phyloP scores from a whole-genome alignment of 345 rosid species.

The Euphorbia pulcherrima region DNA sequence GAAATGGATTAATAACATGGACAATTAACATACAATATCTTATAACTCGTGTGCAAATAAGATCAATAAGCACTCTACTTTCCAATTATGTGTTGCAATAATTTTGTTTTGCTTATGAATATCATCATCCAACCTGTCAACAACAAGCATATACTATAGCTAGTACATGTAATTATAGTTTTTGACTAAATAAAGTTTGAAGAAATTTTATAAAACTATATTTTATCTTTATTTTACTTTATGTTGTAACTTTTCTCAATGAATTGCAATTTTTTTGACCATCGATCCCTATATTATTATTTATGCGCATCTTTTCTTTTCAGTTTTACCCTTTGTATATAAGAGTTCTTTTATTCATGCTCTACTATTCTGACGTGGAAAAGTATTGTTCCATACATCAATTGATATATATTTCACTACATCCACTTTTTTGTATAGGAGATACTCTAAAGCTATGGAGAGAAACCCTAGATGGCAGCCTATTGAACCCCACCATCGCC shows the following conservation, averaged over 20 bases:
- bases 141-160: slow-evolving; percentile 15
- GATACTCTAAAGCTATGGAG: no score
- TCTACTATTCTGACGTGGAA: not conserved
- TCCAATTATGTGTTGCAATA: slow-evolving; percentile 14
- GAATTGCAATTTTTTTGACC: slow-evolving; percentile 47
- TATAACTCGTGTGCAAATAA: slow-evolving; percentile 24
- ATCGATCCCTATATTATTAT: slow-evolving; percentile 26
- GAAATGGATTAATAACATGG: not conserved
- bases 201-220: slow-evolving; percentile 15
- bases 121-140: slow-evolving; percentile 42
- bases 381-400: no score
- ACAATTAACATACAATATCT: not conserved
- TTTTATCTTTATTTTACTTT: slow-evolving; percentile 15
- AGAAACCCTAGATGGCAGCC: no score
- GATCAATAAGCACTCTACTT: slow-evolving; percentile 7
- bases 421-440: no score
- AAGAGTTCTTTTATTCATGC: no score
- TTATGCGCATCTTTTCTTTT: slow-evolving; percentile 24
- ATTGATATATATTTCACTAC: no score
- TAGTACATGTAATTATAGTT: slow-evolving; percentile 36
- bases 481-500: no score
- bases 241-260: slow-evolving; percentile 29
- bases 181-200: slow-evolving; percentile 40
- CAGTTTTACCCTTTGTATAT: slow-evolving; percentile 19
- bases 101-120: slow-evolving; percentile 4